Evolutionary conservation across 169 alveolate species (phyloP), one percentile per base, ranked within the genome.

Genomic region (Prorocentrum cordatum): DNA sequence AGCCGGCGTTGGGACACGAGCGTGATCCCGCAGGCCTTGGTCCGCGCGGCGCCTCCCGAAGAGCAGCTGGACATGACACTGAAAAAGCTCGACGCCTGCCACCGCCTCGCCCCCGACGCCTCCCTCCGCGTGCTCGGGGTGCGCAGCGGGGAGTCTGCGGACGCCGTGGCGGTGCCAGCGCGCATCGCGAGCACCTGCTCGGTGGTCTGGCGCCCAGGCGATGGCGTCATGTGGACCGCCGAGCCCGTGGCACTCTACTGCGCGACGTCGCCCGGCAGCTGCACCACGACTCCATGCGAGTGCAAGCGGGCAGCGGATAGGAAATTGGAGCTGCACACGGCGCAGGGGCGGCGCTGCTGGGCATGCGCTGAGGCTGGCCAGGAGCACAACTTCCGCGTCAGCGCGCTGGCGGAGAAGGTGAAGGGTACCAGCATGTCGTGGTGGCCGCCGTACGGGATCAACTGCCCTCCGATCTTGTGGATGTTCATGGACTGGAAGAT

Each of bases 391-490:
- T 80, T 80, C 90, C 33, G 33, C 45, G 29, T 79, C 54, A 80
- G 39, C 12, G 77, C 90, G 1, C 67, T 62, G 90, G 90, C 90
- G 14, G 80, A 80, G 38, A 77, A 61, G 64, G 50, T 80, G 90
- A 68, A 61, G 47, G 79, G 80, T 22, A 66, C 45, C 14, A 26
- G 71, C 1, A 79, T 62, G 67, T 80, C 90, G 22, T 80, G 90
- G 90, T 80, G 90, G 90, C 90, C 90, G 18, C 90, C 90, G 58
- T 77, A 80, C 27, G 90, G 90, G 29, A 80, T 80, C 79, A 61
- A 80, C 79, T 45, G 90, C 36, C 90, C 90, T 3, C 90, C 90
- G 35, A 80, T 80, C 45, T 33, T 80, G 5, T 80, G 90, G 90
- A 64, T 64, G 31, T 80, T 80, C 68, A 80, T 80, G 90, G 90